Base-by-base conservation (phyloP, 192 early-diverging fungal genomes). In the Martensiomyces pterosporus region DNA sequence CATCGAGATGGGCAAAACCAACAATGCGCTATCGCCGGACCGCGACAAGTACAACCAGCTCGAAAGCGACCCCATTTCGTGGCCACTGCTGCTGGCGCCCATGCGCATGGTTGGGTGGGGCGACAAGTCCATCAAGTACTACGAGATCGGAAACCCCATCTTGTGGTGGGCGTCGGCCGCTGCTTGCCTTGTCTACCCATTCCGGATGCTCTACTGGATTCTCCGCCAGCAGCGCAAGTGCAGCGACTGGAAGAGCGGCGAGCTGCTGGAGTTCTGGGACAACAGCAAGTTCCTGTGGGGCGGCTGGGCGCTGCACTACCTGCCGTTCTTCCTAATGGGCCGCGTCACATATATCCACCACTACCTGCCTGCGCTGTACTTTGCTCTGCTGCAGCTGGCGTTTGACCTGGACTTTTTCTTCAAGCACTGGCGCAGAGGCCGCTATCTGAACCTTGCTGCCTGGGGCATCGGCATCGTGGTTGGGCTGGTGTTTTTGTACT, bases 321-420 rank as follows among this genome's bases (percentile, higher is more conserved):
- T 89, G 9, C 93, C 94, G 25, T 96, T 95, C 78, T 94, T 89
- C 62, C 49, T 92, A 35, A 91, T 92, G 88, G 92, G 90, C 17
- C 84, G 94, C 29, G 82, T 86, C 42, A 79, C 93, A 5, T 98
- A 95, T 67, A 60, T 98, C 50, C 94, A 98, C 75, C 94, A 98
- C 73, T 98, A 98, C 64, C 69, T 97, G 41, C 93, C 92, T 1
- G 82, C 87, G 4, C 81, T 85, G 25, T 86, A 94, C 38, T 87
- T 92, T 74, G 85, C 79, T 21, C 86, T 85, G 50, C 66, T 98
- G 61, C 52, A 85, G 14, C 57, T 85, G 17, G 87, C 85, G 13
- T 82, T 76, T 38, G 78, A 92, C 22, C 59, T 89, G 43, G 88
- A 94, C 45, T 90, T 88, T 59, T 75, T 60, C 57, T 60, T 63